Conservation (phyloP, 768 basidiomycete genomes). For the Russula olivacea region DNA sequence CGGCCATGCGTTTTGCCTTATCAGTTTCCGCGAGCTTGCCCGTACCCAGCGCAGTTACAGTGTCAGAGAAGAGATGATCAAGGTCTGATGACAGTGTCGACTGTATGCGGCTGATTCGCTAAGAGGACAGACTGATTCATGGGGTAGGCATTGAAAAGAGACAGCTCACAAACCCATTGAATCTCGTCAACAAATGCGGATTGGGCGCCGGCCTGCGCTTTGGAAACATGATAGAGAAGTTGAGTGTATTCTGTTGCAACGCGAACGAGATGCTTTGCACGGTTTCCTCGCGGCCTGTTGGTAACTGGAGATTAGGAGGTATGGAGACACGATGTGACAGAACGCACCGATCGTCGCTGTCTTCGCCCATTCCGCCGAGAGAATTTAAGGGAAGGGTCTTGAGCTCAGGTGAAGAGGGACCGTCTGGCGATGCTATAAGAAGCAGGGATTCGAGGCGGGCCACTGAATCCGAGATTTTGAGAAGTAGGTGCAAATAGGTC, state of each 20-base stretch:
- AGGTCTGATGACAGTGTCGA: conserved; percentile 82
- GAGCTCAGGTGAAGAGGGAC: conserved; percentile 34
- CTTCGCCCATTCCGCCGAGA: conserved; percentile 33
- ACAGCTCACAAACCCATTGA: conserved; percentile 61
- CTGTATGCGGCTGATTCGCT: conserved; percentile 81
- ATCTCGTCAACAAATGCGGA: conserved; percentile 79
- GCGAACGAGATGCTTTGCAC: conserved; percentile 74
- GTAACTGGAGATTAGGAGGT: background rate
- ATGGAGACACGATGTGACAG: conserved; percentile 26
- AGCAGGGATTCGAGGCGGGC: conserved; percentile 83
- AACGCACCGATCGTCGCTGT: conserved; percentile 42
- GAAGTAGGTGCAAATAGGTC: conserved; percentile 79
- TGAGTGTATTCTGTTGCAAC: conserved; percentile 91
- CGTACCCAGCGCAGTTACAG: conserved; percentile 47
- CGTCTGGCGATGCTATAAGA: conserved; percentile 53
- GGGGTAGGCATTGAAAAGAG: conserved; percentile 14
- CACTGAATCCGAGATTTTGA: conserved; percentile 90
- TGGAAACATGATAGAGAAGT: conserved; percentile 80
- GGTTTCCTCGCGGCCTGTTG: conserved; percentile 50
- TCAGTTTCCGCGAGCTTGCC: conserved; percentile 56
- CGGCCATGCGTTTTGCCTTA: conserved; percentile 53
- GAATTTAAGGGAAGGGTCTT: conserved; percentile 32
- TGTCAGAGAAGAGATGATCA: conserved; percentile 69
- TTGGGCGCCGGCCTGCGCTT: conserved; percentile 61
- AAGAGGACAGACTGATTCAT: conserved; percentile 16